phyloP scores from a whole-genome alignment of 2,329 filamentous ascomycete genomes.

The Fusarium torreyae region DNA sequence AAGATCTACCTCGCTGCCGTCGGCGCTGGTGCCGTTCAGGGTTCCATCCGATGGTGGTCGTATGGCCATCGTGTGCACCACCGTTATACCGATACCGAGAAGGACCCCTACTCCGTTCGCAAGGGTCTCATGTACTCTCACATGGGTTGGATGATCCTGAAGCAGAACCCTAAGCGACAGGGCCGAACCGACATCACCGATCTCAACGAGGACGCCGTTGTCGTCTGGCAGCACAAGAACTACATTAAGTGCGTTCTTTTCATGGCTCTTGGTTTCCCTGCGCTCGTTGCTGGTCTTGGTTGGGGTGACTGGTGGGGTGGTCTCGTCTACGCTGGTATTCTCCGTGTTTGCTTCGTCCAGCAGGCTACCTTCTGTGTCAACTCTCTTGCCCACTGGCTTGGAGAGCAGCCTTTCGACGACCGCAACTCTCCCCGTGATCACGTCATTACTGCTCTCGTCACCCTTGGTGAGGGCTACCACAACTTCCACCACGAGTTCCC shows the following conservation, averaged over 20 bases:
- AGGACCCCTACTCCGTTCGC: slow-evolving; percentile 91
- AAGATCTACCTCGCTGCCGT: slow-evolving; percentile 87
- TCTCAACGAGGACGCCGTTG: slow-evolving; percentile 87
- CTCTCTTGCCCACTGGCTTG: slow-evolving; percentile 90
- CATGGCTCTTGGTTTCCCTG: slow-evolving; percentile 85
- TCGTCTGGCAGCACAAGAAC: slow-evolving; percentile 90
- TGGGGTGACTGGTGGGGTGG: slow-evolving; percentile 89
- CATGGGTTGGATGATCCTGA: slow-evolving; percentile 93
- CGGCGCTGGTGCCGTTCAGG: slow-evolving; percentile 86
- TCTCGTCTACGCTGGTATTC: slow-evolving; percentile 87
- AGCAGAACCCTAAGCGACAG: slow-evolving; percentile 91
- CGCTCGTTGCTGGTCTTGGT: slow-evolving; percentile 79
- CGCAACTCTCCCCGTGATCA: slow-evolving; percentile 92
- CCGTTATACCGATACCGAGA: slow-evolving; percentile 92
- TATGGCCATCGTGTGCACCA: slow-evolving; percentile 90
- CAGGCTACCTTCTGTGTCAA: slow-evolving; percentile 96
- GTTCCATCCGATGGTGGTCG: slow-evolving; percentile 91
- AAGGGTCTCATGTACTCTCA: slow-evolving; percentile 86
- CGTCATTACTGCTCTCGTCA: slow-evolving; percentile 87
- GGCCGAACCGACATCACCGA: slow-evolving; percentile 91
- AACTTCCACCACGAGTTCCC: slow-evolving; percentile 98
- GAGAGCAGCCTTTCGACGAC: slow-evolving; percentile 93
- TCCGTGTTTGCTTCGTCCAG: slow-evolving; percentile 91
- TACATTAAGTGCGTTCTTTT: slow-evolving; percentile 84
- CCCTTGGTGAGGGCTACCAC: slow-evolving; percentile 91